Percentiles rank a stretch among this genome's conserved stretches.
Conservation (phyloP, 1,284 basidiomycete genomes). For the Macrocybe sp. region DNA sequence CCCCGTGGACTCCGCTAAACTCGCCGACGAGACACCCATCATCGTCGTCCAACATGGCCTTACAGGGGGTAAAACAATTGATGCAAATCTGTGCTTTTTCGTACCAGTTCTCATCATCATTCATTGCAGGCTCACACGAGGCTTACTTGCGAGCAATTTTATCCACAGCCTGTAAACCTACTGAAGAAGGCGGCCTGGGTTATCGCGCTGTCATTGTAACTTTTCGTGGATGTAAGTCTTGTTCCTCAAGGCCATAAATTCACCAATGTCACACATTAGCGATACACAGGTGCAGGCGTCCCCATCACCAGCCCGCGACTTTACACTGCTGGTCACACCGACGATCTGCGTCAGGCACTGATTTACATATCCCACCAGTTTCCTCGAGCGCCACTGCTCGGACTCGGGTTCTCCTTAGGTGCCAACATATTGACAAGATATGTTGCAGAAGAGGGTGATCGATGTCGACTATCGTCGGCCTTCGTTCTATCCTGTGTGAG, state of each 20-base stretch:
- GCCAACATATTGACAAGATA: conserved; percentile 90
- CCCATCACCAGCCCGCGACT: conserved; percentile 76
- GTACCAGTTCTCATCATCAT: background rate
- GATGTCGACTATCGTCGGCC: conserved; percentile 67
- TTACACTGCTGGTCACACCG: conserved; percentile 82
- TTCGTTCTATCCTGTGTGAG: conserved; percentile 77
- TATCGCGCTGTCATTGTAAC: conserved; percentile 83
- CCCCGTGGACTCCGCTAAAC: conserved; percentile 45
- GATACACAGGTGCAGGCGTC: conserved; percentile 63
- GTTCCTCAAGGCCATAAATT: background rate
- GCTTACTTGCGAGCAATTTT: conserved; percentile 81
- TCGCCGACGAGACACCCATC: conserved; percentile 67
- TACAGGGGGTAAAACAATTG: conserved; percentile 59
- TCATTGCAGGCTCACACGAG: conserved; percentile 70
- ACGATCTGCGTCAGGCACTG: conserved; percentile 79
- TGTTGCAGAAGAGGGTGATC: conserved; percentile 76
- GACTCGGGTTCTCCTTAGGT: conserved; percentile 90
- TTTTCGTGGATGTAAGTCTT: conserved; percentile 75
- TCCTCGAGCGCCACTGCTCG: conserved; percentile 78
- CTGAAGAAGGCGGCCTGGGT: conserved; percentile 72
- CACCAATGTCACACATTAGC: background rate
- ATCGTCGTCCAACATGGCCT: conserved; percentile 84
- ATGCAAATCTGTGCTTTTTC: conserved; percentile 3
- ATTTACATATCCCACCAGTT: conserved; percentile 71
- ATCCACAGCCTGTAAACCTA: conserved; percentile 59